A percentile compares a stretch with the other conserved stretches of the same genome.
These are phyloP conservation scores for Septoria petroselini DNA, from an alignment of 2,329 filamentous ascomycete species.

Conservation along the genomic window DNA sequence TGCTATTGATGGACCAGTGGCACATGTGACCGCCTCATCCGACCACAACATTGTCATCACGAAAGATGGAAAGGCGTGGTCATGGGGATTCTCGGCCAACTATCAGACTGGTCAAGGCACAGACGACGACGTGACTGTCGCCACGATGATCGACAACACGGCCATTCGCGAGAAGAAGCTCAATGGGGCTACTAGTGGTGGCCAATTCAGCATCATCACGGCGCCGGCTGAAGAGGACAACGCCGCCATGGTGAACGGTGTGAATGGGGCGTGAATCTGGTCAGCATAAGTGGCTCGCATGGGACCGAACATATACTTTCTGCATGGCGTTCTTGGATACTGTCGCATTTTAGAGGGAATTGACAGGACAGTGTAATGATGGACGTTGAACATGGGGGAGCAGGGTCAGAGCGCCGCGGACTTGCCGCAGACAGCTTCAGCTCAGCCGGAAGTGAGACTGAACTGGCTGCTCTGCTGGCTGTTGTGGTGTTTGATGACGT, in stretches of 20 bases:
- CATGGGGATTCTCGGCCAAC: conserved; percentile 77
- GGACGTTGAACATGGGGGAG: no score
- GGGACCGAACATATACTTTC: no score
- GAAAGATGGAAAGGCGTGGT: conserved; percentile 65
- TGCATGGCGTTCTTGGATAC: no score
- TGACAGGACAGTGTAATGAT: no score
- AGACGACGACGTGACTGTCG: conserved; percentile 73
- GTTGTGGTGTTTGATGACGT: no score
- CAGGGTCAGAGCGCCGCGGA: no score
- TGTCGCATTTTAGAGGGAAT: no score
- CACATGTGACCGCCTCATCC: conserved; percentile 52
- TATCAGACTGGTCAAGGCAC: conserved; percentile 77
- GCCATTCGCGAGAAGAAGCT: conserved; percentile 73
- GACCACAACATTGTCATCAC: conserved; percentile 73
- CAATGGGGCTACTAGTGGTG: conserved; percentile 77
- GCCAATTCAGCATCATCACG: conserved; percentile 66
- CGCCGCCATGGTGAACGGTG: conserved; percentile 17
- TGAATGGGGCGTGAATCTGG: conserved; percentile 13
- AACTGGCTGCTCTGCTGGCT: no score
- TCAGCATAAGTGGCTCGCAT: no score
- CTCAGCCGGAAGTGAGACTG: no score
- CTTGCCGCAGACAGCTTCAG: no score
- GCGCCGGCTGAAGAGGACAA: conserved; percentile 22
- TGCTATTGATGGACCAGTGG: conserved; percentile 50
- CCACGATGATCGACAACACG: conserved; percentile 79